Base-by-base conservation (phyloP, 1,284 basidiomycete genomes). In the Ceratorhiza oryzae-sativae region DNA sequence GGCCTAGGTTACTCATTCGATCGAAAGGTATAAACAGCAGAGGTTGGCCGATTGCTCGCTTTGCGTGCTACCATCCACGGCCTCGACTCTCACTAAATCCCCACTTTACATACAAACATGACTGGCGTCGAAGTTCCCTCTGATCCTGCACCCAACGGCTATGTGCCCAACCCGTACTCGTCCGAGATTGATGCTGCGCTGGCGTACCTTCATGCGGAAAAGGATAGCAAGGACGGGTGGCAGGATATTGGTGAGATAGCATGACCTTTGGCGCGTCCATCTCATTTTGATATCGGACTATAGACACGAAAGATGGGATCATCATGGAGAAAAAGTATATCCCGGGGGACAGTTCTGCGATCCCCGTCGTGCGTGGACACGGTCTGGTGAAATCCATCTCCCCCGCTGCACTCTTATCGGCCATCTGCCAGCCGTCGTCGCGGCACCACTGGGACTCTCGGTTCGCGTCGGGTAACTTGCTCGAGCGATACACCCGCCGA, bases 271-370 rank as follows among this genome's bases (percentile, higher is more conserved):
- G 20, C n/a, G 12, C 5, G 67, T 9, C 41, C 1, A 48, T 25
- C 32, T 5, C 15, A 2, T 36, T 13, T 49, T n/a, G 23, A 20
- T 25, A 10, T 27, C 4, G 6, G 34, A 15, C 8, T 23, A 18
- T 42, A 75, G 74, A 59, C 41, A 65, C 60, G 18, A 73, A 75
- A 71, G 71, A 73, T 18, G 74, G 71, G 12, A 72, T 76, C 51
- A 51, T 63, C 27, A 67, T 73, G 34, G 74, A 76, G 67, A 76
- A 76, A 71, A 76, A 76, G 41, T 36, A 15, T 27, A 45, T 71
- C 25, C 45, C 63, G 13, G 73, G 71, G 20, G 73, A 73, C 42
- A 60, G 23, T 27, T 76, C 75, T 12, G 59, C 71, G n/a, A 67
- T 76, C 49, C 75, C 75, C 6, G 36, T 73, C 41, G 74, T 76